Evolutionary conservation across 2,329 filamentous ascomycete species (phyloP).

Genomic region (Salinomyces thailandicus): DNA sequence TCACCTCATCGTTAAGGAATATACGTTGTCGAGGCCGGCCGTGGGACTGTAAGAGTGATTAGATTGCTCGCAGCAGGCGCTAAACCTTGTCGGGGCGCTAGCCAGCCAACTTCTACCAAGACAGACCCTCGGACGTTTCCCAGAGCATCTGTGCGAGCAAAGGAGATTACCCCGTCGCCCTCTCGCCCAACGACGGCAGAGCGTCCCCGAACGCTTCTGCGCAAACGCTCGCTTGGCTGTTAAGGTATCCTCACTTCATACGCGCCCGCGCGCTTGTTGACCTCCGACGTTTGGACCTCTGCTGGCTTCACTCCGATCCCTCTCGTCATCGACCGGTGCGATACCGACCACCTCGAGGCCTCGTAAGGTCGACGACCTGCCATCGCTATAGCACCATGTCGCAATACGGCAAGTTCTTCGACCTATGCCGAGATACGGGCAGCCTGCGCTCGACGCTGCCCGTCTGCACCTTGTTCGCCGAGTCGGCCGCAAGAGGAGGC

Average conservation of each 20-base stretch:
- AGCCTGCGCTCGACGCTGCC: constrained; percentile 25
- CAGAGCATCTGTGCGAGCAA: background rate
- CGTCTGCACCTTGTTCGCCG: constrained; percentile 54
- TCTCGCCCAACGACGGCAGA: background rate
- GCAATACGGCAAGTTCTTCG: constrained; percentile 27
- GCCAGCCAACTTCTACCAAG: background rate
- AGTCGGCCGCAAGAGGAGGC: constrained; percentile 48
- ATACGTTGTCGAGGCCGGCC: too few species aligned
- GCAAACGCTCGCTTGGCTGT: background rate
- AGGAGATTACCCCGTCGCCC: background rate
- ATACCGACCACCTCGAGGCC: background rate
- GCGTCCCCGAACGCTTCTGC: background rate
- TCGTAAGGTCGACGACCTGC: too few species aligned
- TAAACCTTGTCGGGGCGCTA: background rate
- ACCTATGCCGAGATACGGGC: constrained; percentile 43
- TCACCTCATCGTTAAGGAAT: too few species aligned
- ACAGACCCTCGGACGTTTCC: background rate
- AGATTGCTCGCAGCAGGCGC: background rate
- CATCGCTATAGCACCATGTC: constrained; percentile 1
- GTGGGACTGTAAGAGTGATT: too few species aligned
- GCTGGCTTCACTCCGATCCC: too few species aligned
- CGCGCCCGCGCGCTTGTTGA: background rate
- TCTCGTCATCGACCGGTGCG: background rate
- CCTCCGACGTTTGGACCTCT: background rate
- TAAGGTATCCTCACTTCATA: background rate